A percentile compares a stretch with the other conserved stretches of the same genome.
These are phyloP conservation scores for Rhizophora apiculata DNA, from an alignment of 345 rosid genomes.

Conservation along the genomic window DNA sequence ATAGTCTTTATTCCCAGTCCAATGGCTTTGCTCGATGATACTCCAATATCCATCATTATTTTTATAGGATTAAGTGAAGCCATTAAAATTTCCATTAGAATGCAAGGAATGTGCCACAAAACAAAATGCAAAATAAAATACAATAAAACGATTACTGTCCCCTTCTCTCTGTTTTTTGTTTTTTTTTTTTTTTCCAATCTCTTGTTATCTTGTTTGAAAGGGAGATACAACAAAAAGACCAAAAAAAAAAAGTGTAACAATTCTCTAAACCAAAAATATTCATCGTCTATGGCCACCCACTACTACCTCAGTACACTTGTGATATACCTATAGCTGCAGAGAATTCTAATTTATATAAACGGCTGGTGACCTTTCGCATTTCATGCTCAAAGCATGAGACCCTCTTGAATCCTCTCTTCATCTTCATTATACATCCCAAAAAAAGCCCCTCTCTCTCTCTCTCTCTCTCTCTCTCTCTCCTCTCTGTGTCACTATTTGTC, in stretches of 20 bases:
- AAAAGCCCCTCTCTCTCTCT: neutral
- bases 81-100: too few species aligned
- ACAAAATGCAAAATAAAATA: neutral
- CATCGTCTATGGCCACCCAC: neutral
- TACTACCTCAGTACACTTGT: too few species aligned
- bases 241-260: neutral
- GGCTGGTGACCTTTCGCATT: neutral
- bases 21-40: too few species aligned
- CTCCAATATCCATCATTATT: too few species aligned
- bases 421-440: constrained; percentile 3
- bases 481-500: neutral
- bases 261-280: neutral
- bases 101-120: neutral
- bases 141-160: too few species aligned
- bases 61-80: too few species aligned
- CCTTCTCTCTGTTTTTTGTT: neutral
- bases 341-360: neutral
- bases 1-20: too few species aligned
- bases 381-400: neutral
- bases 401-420: neutral
- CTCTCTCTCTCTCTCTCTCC: neutral
- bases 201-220: neutral
- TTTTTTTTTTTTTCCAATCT: neutral
- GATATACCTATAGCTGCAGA: neutral
- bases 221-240: neutral